These are phyloP conservation scores for Mrakia hoshinonis DNA, from an alignment of 768 basidiomycete genomes.

Conservation along the genomic window DNA sequence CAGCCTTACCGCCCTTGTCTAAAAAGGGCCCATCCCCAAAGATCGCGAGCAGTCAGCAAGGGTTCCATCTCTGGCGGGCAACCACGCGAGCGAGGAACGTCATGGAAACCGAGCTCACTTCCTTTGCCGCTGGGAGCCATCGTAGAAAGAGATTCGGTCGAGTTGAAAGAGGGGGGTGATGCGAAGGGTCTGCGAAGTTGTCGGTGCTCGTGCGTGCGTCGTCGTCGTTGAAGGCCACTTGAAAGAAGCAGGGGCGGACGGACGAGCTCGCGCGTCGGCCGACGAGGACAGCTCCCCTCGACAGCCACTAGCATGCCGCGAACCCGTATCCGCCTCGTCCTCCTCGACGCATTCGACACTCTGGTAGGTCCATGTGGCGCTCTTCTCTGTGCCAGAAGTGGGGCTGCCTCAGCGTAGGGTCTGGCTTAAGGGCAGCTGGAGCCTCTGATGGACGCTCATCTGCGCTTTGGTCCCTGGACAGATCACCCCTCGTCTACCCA, in stretches of 20 bases:
- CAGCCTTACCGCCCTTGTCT: conserved; percentile 29
- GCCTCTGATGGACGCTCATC: neutral
- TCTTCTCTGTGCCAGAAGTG: no score
- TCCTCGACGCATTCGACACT: neutral
- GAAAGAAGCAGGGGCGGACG: no score
- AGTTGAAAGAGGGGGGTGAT: neutral
- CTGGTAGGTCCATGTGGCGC: no score
- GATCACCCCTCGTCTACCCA: conserved; percentile 25
- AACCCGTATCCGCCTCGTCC: neutral
- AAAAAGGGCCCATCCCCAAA: neutral
- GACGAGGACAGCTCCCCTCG: neutral
- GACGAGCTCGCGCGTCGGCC: no score
- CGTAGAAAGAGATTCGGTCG: neutral
- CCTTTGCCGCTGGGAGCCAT: conserved; percentile 12
- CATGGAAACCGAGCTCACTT: conserved; percentile 1
- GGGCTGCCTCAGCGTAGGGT: no score
- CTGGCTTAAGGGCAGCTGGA: neutral
- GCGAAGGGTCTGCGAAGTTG: neutral
- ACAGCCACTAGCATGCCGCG: neutral
- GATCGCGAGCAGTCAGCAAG: neutral
- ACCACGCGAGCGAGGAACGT: neutral
- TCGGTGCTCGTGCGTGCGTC: neutral
- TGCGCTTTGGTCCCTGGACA: neutral
- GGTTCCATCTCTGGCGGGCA: neutral
- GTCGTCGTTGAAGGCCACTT: no score